Evolutionary conservation across 2,329 filamentous ascomycete species (phyloP).

Genomic region (Hymenoscyphus fructigenus): DNA sequence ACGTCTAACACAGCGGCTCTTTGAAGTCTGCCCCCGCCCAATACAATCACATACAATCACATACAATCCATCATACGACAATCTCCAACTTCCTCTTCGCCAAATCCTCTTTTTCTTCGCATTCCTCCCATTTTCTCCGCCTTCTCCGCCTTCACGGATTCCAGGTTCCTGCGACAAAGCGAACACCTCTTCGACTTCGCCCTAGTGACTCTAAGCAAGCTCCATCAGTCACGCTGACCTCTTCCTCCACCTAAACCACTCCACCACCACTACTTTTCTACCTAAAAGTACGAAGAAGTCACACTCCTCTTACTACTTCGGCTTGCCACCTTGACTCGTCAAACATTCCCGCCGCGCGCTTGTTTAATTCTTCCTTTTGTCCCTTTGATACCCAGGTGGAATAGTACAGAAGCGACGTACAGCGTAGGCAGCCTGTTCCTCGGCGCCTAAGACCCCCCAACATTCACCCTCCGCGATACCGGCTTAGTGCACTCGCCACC

Average conservation of each 20-base stretch:
- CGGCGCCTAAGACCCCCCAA: constrained; percentile 12
- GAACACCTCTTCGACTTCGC: constrained; percentile 9
- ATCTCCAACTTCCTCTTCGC: background rate
- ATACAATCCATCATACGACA: background rate
- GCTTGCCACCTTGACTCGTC: constrained; percentile 16
- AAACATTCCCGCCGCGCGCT: constrained; percentile 15
- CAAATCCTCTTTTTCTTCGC: background rate
- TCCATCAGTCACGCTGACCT: background rate
- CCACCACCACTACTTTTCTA: constrained; percentile 12
- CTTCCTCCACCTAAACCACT: background rate
- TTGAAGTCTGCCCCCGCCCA: constrained; percentile 33
- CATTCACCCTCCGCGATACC: constrained; percentile 23
- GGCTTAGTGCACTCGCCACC: constrained; percentile 27
- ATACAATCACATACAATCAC: background rate
- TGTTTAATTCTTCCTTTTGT: constrained; percentile 20
- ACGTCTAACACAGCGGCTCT: constrained; percentile 33
- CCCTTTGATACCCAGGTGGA: constrained; percentile 29
- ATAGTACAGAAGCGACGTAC: constrained; percentile 6
- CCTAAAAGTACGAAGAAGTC: constrained; percentile 19
- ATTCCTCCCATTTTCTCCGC: constrained; percentile 1
- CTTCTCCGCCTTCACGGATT: too few relatives aligned
- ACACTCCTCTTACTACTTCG: constrained; percentile 6
- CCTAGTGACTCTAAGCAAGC: constrained; percentile 14
- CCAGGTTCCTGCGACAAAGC: constrained; percentile 25
- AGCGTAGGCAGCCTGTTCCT: constrained; percentile 18